These are phyloP conservation scores for Quercus gilva DNA, from an alignment of 306 rosid species.

Conservation along the genomic window DNA sequence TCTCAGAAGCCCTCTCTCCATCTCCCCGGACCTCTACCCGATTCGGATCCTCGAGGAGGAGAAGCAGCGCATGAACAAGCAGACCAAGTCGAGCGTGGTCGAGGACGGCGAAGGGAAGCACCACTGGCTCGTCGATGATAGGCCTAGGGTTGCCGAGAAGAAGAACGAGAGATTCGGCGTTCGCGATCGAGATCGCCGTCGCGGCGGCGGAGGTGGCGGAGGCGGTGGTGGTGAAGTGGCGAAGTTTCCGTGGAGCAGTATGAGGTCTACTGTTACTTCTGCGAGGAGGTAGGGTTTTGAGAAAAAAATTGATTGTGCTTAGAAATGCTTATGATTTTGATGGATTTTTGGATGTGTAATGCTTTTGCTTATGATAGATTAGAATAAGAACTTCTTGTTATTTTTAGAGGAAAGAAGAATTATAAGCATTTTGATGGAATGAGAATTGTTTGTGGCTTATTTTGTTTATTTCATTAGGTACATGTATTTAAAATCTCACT, in stretches of 20 bases:
- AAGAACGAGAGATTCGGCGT: conserved; percentile 14
- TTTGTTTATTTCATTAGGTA: not conserved
- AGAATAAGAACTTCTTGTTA: not conserved
- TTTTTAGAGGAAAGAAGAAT: not conserved
- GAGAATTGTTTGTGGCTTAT: not conserved
- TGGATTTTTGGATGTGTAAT: not conserved
- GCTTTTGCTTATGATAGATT: not conserved
- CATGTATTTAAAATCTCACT: too few species aligned
- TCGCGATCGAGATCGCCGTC: not conserved
- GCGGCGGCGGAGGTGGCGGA: not conserved
- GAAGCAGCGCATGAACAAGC: conserved; percentile 41
- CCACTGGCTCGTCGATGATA: conserved; percentile 77
- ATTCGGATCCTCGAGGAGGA: conserved; percentile 44
- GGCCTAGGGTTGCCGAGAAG: not conserved
- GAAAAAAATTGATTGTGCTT: not conserved
- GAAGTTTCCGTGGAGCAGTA: conserved; percentile 80
- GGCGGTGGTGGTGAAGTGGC: conserved; percentile 24
- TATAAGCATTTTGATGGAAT: not conserved
- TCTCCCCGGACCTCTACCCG: conserved; percentile 45
- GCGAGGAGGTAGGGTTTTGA: conserved; percentile 28
- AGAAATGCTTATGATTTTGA: not conserved
- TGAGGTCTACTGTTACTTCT: conserved; percentile 49
- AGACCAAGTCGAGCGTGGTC: conserved; percentile 45
- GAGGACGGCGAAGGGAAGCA: conserved; percentile 45
- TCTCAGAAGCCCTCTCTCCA: conserved; percentile 54